Conservation (phyloP, 75 land plant genomes). For the Pinus taeda region DNA sequence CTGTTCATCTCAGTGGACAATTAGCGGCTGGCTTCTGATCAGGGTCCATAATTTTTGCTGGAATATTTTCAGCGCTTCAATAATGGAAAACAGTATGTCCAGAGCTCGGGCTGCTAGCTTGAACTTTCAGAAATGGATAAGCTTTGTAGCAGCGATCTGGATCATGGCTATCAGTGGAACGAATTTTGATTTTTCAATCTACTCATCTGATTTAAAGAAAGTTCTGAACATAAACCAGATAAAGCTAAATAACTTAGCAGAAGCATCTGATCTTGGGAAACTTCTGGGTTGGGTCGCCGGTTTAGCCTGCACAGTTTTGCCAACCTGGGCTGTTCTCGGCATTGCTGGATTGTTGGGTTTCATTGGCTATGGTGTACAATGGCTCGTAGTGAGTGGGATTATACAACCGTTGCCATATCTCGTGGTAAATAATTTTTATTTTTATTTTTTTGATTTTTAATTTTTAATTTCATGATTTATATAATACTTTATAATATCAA, state of each 20-base stretch:
- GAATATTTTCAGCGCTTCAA: background rate
- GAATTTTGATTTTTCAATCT: slow-evolving; percentile 72
- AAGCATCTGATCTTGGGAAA: slow-evolving; percentile 85
- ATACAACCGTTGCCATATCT: slow-evolving; percentile 39
- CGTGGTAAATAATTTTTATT: no score
- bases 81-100: background rate
- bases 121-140: slow-evolving; percentile 43
- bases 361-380: slow-evolving; percentile 70
- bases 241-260: slow-evolving; percentile 76
- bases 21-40: no score
- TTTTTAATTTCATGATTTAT: no score
- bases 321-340: slow-evolving; percentile 60
- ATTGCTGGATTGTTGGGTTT: slow-evolving; percentile 51
- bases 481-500: no score
- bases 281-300: slow-evolving; percentile 76
- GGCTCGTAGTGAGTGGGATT: slow-evolving; percentile 41
- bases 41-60: background rate
- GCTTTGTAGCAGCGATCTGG: slow-evolving; percentile 79
- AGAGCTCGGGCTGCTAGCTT: background rate
- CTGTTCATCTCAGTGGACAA: no score
- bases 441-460: no score
- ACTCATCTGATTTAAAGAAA: slow-evolving; percentile 71
- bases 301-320: slow-evolving; percentile 48
- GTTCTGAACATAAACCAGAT: slow-evolving; percentile 68
- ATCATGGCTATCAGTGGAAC: slow-evolving; percentile 77